phyloP scores from a whole-genome alignment of 768 basidiomycete species.

The Serendipita sp. region DNA sequence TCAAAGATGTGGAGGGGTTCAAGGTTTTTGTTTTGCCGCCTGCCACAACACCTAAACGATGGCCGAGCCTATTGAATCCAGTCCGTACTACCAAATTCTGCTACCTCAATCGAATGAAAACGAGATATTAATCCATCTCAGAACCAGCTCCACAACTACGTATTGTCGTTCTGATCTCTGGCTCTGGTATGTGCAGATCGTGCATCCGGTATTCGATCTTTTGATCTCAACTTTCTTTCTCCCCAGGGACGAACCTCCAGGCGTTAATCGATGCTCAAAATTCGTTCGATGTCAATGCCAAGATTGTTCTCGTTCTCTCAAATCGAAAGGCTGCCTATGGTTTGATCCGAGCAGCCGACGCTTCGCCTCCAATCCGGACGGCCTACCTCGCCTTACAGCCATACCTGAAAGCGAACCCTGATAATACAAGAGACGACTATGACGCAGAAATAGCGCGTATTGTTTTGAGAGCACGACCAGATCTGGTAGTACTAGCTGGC shows the following conservation, averaged over 20 bases:
- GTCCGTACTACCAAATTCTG: background rate
- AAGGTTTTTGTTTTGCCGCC: background rate
- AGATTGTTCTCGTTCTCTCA: constrained; percentile 71
- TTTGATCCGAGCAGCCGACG: constrained; percentile 56
- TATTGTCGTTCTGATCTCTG: constrained; percentile 48
- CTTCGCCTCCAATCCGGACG: constrained; percentile 65
- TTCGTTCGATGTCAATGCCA: constrained; percentile 35
- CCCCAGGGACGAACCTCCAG: constrained; percentile 85
- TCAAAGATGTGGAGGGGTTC: background rate
- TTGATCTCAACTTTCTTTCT: background rate
- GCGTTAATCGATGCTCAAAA: constrained; percentile 77
- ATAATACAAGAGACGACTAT: constrained; percentile 67
- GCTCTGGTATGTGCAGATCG: constrained; percentile 31
- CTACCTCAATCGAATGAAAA: background rate
- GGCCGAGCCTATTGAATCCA: background rate
- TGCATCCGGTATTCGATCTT: background rate
- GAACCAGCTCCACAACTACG: constrained; percentile 15
- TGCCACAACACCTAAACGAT: background rate
- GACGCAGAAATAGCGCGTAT: constrained; percentile 63
- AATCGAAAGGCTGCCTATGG: constrained; percentile 88
- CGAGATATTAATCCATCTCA: background rate
- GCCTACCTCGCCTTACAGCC: constrained; percentile 72
- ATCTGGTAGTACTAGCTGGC: constrained; percentile 86
- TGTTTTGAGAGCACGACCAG: constrained; percentile 48
- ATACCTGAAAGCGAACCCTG: constrained; percentile 57